phyloP scores from a whole-genome alignment of 2,329 filamentous ascomycete species.

The Stachybotrys elegans region DNA sequence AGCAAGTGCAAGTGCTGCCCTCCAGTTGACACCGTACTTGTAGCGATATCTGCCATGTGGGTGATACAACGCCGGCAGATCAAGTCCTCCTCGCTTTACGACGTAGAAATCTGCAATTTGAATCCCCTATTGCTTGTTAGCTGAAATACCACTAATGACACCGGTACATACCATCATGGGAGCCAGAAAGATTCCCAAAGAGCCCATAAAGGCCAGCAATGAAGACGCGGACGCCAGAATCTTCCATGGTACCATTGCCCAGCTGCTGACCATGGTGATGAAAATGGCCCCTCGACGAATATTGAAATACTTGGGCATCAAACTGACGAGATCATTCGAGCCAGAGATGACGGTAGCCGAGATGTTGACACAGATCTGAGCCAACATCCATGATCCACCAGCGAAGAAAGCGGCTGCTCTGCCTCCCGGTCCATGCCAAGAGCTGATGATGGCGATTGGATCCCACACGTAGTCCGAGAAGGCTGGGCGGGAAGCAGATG shows the following conservation, averaged over 20 bases:
- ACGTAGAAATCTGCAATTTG: neutral
- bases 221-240: slow-evolving; percentile 54
- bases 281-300: slow-evolving; percentile 52
- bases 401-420: slow-evolving; percentile 38
- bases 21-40: neutral
- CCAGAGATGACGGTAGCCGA: slow-evolving; percentile 49
- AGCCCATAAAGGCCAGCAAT: slow-evolving; percentile 61
- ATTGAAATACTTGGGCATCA: slow-evolving; percentile 49
- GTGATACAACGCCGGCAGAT: neutral
- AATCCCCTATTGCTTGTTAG: no score
- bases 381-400: slow-evolving; percentile 48
- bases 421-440: slow-evolving; percentile 41
- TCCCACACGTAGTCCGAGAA: slow-evolving; percentile 39
- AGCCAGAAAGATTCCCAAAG: slow-evolving; percentile 54
- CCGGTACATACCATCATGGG: slow-evolving; percentile 48
- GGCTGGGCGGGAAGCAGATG: slow-evolving; percentile 46
- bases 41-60: neutral
- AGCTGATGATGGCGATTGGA: slow-evolving; percentile 38
- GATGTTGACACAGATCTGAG: slow-evolving; percentile 54
- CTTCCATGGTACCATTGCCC: slow-evolving; percentile 61
- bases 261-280: slow-evolving; percentile 49
- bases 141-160: no score
- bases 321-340: slow-evolving; percentile 49
- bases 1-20: neutral
- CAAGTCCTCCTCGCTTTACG: neutral